Conservation (phyloP, 192 early-diverging fungal genomes). For the Jimgerdemannia lactiflua region DNA sequence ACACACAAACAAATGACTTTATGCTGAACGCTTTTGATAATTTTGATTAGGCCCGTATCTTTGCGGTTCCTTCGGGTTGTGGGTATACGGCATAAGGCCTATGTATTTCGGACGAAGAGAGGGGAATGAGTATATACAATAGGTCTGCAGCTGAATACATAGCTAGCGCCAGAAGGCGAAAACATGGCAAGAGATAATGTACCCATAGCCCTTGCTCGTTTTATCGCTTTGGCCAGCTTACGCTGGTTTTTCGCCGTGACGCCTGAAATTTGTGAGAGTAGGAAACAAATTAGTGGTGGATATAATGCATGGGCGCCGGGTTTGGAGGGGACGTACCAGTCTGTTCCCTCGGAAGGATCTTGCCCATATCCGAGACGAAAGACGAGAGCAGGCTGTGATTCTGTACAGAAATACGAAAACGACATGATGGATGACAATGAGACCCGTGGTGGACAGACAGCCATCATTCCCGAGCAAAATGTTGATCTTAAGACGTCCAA, state of each 20-base stretch:
- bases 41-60: background rate
- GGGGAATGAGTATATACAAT: background rate
- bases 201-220: conserved; percentile 45
- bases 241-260: conserved; percentile 42
- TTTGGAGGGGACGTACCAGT: conserved; percentile 27
- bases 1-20: too few species aligned
- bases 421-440: background rate
- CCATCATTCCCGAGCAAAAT: too few species aligned
- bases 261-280: conserved; percentile 18
- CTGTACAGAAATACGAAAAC: background rate
- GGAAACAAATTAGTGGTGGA: too few species aligned
- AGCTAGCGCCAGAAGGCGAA: background rate
- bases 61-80: background rate
- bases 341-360: conserved; percentile 35
- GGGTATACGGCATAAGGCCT: background rate
- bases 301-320: too few species aligned
- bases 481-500: background rate
- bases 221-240: conserved; percentile 43
- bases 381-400: conserved; percentile 34
- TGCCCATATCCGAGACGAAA: conserved; percentile 49
- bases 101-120: background rate
- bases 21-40: too few species aligned
- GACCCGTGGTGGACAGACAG: too few species aligned
- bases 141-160: background rate
- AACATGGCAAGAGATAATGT: conserved; percentile 4